Evolutionary conservation across 257 asterid species (phyloP).

Genomic region (Solanum clarkiae): DNA sequence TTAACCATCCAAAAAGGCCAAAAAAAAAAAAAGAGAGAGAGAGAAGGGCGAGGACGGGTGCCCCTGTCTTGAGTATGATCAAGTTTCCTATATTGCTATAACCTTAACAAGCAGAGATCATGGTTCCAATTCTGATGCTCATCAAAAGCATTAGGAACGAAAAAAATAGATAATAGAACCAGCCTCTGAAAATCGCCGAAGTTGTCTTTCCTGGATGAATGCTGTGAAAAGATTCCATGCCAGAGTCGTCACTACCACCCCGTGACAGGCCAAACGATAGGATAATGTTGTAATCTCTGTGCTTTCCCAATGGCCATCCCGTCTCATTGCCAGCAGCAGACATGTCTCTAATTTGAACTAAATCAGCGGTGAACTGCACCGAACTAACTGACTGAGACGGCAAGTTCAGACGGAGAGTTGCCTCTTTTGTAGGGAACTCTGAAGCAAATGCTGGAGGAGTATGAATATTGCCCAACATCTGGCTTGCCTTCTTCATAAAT

Average conservation of each 20-base stretch:
- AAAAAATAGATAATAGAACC: conserved; percentile 40
- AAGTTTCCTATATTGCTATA: not conserved
- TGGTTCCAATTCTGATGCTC: conserved; percentile 49
- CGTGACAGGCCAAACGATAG: conserved; percentile 58
- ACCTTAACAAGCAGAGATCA: conserved; percentile 30
- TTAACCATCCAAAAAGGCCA: not conserved
- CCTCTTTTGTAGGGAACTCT: conserved; percentile 65
- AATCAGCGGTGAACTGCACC: conserved; percentile 61
- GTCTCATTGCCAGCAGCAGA: conserved; percentile 5
- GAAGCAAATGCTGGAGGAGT: conserved; percentile 92
- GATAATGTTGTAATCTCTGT: conserved; percentile 33
- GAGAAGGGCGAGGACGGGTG: fast-evolving
- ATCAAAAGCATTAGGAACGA: conserved; percentile 46
- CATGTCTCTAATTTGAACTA: conserved; percentile 32
- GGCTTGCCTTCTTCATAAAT: conserved; percentile 57
- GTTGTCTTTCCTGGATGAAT: conserved; percentile 37
- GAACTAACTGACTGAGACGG: conserved; percentile 45
- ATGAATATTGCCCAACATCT: conserved; percentile 64
- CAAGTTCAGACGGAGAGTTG: conserved; percentile 33
- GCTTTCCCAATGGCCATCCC: conserved; percentile 29
- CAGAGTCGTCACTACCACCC: conserved; percentile 30
- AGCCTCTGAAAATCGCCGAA: conserved; percentile 22
- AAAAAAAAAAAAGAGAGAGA: conserved; percentile 6
- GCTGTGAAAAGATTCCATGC: conserved; percentile 45
- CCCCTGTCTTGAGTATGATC: not conserved